Evolutionary conservation across 176 grass and related monocot species (phyloP).

Genomic region (Eragrostis nindensis): DNA sequence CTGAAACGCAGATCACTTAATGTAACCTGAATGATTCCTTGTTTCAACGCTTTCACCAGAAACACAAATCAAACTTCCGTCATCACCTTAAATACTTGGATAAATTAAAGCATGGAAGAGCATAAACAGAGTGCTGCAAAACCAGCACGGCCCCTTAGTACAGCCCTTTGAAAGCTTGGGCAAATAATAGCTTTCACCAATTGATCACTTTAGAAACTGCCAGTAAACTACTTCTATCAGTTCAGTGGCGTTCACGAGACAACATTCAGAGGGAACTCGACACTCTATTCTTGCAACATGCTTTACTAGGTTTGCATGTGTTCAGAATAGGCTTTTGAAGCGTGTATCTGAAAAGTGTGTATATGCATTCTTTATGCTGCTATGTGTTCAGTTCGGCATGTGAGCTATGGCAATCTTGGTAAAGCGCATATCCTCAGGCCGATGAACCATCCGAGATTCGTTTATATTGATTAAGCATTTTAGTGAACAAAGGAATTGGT

Average conservation of each 20-base stretch:
- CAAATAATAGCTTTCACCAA: not conserved
- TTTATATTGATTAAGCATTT: conserved; percentile 31
- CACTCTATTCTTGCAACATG: conserved; percentile 29
- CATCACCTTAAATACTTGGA: not conserved
- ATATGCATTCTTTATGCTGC: conserved; percentile 26
- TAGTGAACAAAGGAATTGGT: conserved; percentile 36
- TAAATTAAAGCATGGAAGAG: conserved; percentile 17
- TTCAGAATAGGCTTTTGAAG: conserved; percentile 42
- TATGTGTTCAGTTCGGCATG: conserved; percentile 12
- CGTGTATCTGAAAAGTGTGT: conserved; percentile 41
- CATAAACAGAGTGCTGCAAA: not conserved
- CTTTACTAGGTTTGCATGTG: conserved; percentile 29
- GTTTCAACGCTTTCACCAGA: not conserved
- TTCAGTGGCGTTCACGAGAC: conserved; percentile 8
- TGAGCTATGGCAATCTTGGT: conserved; percentile 41
- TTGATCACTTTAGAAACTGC: not conserved
- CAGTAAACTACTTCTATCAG: not conserved
- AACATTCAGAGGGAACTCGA: not conserved
- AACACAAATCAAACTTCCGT: not conserved
- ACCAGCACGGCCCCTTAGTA: not conserved
- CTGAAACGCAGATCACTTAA: not conserved
- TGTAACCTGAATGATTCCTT: not conserved
- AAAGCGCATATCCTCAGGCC: conserved; percentile 41
- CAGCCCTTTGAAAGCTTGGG: too few relatives aligned
- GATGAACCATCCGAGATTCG: conserved; percentile 37